Conservation (phyloP, 139 green algal species). For the Coccomyxa sp. region DNA sequence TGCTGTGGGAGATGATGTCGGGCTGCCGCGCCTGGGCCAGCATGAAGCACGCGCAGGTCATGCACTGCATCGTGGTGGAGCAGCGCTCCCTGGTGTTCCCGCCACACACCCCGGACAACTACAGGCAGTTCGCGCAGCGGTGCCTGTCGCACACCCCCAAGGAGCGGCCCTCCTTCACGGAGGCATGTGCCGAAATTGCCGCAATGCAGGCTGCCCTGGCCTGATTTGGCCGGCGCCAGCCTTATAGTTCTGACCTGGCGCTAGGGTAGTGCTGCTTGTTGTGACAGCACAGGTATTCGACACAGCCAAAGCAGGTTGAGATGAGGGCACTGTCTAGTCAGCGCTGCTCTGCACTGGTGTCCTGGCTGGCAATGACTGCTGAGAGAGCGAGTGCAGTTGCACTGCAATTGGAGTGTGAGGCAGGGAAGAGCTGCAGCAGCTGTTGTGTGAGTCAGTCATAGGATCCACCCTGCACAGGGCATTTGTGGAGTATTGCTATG, state of each 20-base stretch:
- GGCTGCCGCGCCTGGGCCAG: conserved; percentile 34
- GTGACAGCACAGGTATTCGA: too few species aligned
- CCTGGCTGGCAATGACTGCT: too few species aligned
- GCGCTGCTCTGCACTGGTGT: too few species aligned
- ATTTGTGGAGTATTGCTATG: too few species aligned
- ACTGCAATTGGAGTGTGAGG: too few species aligned
- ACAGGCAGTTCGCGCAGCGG: conserved; percentile 18
- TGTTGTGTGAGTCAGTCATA: too few species aligned
- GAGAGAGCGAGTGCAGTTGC: too few species aligned
- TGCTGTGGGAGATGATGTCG: conserved; percentile 49
- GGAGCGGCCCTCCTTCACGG: conserved; percentile 18
- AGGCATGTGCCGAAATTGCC: conserved; percentile 6
- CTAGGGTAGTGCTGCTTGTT: background rate
- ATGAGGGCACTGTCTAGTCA: background rate
- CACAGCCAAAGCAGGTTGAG: too few species aligned
- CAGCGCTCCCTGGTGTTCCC: conserved; percentile 15
- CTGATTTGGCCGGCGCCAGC: background rate
- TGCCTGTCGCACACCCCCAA: conserved; percentile 27
- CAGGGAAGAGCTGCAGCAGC: too few species aligned
- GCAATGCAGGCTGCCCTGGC: conserved; percentile 7
- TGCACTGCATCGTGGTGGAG: background rate
- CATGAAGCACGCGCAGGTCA: conserved; percentile 36
- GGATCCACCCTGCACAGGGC: too few species aligned
- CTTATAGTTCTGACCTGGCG: background rate
- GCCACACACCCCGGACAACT: conserved; percentile 4